Evolutionary conservation across 495 filamentous ascomycete species (phyloP).

Genomic region (Pyrenula massariospora): DNA sequence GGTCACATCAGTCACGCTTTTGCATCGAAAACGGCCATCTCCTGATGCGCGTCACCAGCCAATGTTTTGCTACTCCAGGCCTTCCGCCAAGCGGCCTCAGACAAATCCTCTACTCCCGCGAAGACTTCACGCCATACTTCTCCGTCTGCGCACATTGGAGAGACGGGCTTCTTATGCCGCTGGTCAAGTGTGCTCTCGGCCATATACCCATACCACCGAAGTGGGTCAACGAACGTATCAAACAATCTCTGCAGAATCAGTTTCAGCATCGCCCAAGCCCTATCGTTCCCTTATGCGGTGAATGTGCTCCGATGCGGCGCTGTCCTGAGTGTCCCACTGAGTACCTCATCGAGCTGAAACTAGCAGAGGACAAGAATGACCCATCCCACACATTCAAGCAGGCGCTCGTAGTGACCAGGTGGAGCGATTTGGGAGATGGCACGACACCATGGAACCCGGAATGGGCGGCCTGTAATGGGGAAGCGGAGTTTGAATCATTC

Average conservation of each 20-base stretch:
- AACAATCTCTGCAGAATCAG: constrained; percentile 21
- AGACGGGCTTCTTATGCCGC: constrained; percentile 42
- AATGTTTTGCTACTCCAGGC: constrained; percentile 27
- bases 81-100: constrained; percentile 33
- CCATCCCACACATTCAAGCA: constrained; percentile 34
- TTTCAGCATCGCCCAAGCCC: constrained; percentile 27
- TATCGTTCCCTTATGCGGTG: constrained; percentile 34
- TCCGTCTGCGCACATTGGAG: constrained; percentile 47
- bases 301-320: constrained; percentile 42
- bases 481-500: constrained; percentile 38
- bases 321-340: constrained; percentile 50
- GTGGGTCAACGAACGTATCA: constrained; percentile 25
- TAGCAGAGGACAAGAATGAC: constrained; percentile 33
- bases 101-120: constrained; percentile 40
- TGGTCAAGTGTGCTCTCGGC: constrained; percentile 45
- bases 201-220: constrained; percentile 37
- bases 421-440: constrained; percentile 47
- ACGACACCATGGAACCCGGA: constrained; percentile 25
- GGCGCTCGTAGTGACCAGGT: constrained; percentile 45
- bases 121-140: constrained; percentile 51
- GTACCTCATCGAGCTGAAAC: constrained; percentile 45
- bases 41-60: constrained; percentile 38
- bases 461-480: constrained; percentile 39
- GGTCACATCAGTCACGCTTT: constrained; percentile 38
- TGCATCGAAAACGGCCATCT: constrained; percentile 36